Evolutionary conservation across 345 rosid genomes (phyloP), one percentile per base, ranked within the genome.

Genomic region (Eucalyptus pauciflora): DNA sequence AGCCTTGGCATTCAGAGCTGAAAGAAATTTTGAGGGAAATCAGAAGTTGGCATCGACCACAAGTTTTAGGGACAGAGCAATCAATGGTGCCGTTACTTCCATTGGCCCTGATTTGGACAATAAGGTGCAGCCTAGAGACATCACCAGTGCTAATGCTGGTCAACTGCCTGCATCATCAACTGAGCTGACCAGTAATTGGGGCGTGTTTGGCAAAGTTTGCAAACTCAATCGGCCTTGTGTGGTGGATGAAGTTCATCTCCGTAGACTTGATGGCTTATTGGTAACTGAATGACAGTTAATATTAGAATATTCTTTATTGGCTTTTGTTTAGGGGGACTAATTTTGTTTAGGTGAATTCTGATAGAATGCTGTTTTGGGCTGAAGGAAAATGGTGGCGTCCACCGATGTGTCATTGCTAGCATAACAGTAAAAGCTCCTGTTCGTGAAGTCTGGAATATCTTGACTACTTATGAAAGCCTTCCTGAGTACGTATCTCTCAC

Each of bases 301-400:
- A 48, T 54, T 11, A 86, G 29, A 50, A 37, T 51, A 86, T 87
- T 90, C 87, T 86, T 86, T 71, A 90, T 88, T 92, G 87, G 87
- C 79, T 86, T 18, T 54, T 92, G 58, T 90, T 80, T 79, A 50
- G 24, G 60, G 87, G 37, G 86, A 80, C 88, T 85, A 87, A 71
- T 88, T 86, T 86, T 88, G 80, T 90, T 89, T 92, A 62, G 89
- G 89, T 87, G 87, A 79, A 89, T 88, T 86, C 92, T 92, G 91
- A 93, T 91, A 86, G 89, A 90, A 79, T 93, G 90, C 67, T 33
- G 85, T 90, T 93, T 94, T 89, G 90, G 80, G 91, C 89, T 94
- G 94, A 88, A 97, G 99, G 99, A 97, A 94, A 94, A 96, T 94
- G 98, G 99, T 86, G 99, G 99, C 80, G 98, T 95, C 91, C 99